Percentiles rank a stretch among this genome's conserved stretches.
phyloP scores from a whole-genome alignment of 768 basidiomycete species.

The Boletus sp. region DNA sequence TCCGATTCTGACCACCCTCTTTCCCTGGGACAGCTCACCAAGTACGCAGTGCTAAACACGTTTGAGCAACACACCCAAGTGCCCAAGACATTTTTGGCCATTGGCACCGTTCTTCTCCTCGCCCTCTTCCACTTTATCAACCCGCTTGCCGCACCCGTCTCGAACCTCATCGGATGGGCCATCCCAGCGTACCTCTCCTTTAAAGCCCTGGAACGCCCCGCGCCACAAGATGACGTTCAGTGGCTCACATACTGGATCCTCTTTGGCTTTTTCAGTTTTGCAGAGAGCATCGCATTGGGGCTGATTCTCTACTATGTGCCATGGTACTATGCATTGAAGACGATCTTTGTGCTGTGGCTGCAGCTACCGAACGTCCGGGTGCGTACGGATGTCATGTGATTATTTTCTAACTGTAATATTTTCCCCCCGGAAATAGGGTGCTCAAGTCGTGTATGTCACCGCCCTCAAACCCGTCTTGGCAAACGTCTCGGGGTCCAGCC shows the following conservation, averaged over 20 bases:
- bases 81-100: constrained; percentile 87
- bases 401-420: neutral
- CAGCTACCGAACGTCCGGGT: constrained; percentile 83
- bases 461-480: constrained; percentile 78
- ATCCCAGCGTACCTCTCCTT: constrained; percentile 95
- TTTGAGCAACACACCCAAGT: constrained; percentile 89
- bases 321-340: constrained; percentile 95
- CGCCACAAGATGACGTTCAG: constrained; percentile 81
- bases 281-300: constrained; percentile 82
- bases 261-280: constrained; percentile 90
- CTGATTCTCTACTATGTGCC: constrained; percentile 88
- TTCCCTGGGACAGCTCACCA: constrained; percentile 54
- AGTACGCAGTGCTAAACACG: constrained; percentile 81
- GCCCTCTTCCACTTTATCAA: constrained; percentile 81
- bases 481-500: constrained; percentile 49
- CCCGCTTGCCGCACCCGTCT: constrained; percentile 86
- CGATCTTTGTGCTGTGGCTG: constrained; percentile 86
- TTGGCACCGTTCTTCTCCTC: constrained; percentile 67
- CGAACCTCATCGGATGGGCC: constrained; percentile 92
- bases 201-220: constrained; percentile 88
- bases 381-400: constrained; percentile 33
- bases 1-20: neutral
- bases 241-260: constrained; percentile 99
- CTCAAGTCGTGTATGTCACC: constrained; percentile 73
- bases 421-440: constrained; percentile 54